Evolutionary conservation across 352 stramenopile species (phyloP).

Genomic region (Globisporangium megalacanthum): DNA sequence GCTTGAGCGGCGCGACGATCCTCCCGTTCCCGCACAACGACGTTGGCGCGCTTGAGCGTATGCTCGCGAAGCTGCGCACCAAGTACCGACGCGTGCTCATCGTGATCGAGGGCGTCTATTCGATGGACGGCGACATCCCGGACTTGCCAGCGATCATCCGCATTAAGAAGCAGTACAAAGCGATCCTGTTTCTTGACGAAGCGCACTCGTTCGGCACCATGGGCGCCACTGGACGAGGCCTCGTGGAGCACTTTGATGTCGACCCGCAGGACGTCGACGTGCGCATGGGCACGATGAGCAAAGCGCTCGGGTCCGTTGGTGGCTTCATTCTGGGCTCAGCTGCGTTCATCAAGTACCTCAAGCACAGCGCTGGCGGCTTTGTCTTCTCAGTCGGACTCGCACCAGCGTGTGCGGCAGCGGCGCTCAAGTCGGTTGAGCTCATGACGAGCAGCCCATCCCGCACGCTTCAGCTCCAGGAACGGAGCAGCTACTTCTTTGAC

Average conservation of each 20-base stretch:
- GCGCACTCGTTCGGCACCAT: conserved; percentile 68
- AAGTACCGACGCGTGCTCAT: conserved; percentile 76
- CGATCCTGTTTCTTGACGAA: conserved; percentile 54
- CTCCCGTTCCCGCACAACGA: conserved; percentile 79
- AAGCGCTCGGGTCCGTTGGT: conserved; percentile 57
- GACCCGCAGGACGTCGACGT: conserved; percentile 47
- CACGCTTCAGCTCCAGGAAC: conserved; percentile 58
- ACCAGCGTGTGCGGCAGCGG: conserved; percentile 57
- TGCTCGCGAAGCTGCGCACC: conserved; percentile 58
- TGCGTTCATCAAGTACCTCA: conserved; percentile 53
- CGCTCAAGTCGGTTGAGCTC: conserved; percentile 63
- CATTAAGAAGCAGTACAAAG: conserved; percentile 70
- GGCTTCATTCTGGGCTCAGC: conserved; percentile 56
- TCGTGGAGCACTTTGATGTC: conserved; percentile 46
- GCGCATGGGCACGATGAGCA: conserved; percentile 73
- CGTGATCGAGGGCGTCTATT: conserved; percentile 61
- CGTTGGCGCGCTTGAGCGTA: conserved; percentile 60
- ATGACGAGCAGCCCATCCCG: conserved; percentile 53
- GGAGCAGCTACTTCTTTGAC: conserved; percentile 72
- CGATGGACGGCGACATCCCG: conserved; percentile 67
- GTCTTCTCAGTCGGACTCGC: conserved; percentile 76
- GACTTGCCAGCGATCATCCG: conserved; percentile 44
- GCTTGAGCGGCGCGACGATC: conserved; percentile 71
- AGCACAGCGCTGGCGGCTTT: conserved; percentile 62
- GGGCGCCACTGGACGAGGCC: conserved; percentile 41